Base-by-base conservation (phyloP, 352 stramenopile genomes). In the Blastocystis sp. region DNA sequence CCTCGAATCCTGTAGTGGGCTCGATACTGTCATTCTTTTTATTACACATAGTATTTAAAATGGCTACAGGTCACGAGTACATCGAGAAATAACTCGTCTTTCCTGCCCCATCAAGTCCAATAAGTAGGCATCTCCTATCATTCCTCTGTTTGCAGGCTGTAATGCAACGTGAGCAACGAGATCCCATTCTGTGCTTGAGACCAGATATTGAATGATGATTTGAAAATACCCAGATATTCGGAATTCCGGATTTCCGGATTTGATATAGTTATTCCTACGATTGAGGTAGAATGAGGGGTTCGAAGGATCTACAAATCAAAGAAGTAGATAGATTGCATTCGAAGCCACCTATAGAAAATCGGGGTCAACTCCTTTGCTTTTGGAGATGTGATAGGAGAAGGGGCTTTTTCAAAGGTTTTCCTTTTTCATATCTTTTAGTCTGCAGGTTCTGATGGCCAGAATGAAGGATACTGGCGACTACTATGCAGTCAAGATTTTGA, bases 401-500 rank as follows among this genome's bases (percentile, higher is more conserved):
- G 70, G 53, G 70, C 70, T 7, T 80, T 80, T 64, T 80, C 70
- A 15, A 80, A 80, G 47, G 70, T 80, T 8, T 41, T 8, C 20
- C 9, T 9, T 34, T 15, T 47, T 15, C 47, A 47, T 18, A 37
- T 23, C 13, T 4, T 20, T 18, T 80, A 37, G 47, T 6, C 20
- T 47, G 15, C 41, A 80, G 70, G 76, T 87, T n/a, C n/a, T 87
- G 39, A 73, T 87, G 29, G 76, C 76, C 41, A 18, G 63, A 76
- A 87, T 76, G 76, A 90, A 89, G 59, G 66, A 26, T 29, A 89
- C 82, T 1, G 59, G 64, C 5, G 55, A 79, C 2, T 90, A 90
- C 41, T 90, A 84, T 84, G 90, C 90, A 4, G 76, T 91, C 23
- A 92, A 92, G 80, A 68, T 90, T 53, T 45, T 92, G 29, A 90